Base-by-base conservation (phyloP, 176 grass and related monocot genomes). In the Zoysia japonica region DNA sequence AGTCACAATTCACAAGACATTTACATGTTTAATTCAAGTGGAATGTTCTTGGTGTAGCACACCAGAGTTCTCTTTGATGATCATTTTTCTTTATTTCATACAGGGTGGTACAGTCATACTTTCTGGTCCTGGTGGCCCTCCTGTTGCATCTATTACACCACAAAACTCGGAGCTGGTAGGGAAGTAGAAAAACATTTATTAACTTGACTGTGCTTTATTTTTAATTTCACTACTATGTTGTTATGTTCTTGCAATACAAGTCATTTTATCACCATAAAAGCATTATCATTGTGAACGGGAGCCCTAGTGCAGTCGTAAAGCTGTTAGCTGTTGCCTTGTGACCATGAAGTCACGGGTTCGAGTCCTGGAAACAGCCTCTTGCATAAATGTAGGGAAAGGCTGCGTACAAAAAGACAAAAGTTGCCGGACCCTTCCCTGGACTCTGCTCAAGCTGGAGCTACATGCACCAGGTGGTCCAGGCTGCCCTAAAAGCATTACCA, bases 121-220 rank as follows among this genome's bases (percentile, higher is more conserved):
- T 89, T 99, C 96, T 89, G 90, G 96, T 62, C 78, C 92, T 67
- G 92, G 91, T 37, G 88, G 83, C 3, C 87, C 86, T 84, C 86
- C 92, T 82, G 67, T 95, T 82, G 72, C 91, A 80, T 90, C 90
- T 55, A 78, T 89, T 68, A 86, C 86, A 83, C 89, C 84, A 78
- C 90, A 91, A 84, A 92, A 76, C 71, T 99, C 96, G 35, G 92
- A 95, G 81, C 77, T 95, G 90, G 96, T 95, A 89, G 87, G 65
- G 45, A 73, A 76, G 71, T 73, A 70, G 64, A 47, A 41, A 41
- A 70, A 64, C 41, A 2, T 1, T 85, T 90, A 51, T 85, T 51
- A 59, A 15, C 57, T 63, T 14, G 65, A 41, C 49, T 74, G 53
- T 54, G 72, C 20, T 67, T 77, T 42, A 2, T 70, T 55, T 4